Base-by-base conservation (phyloP, 768 basidiomycete genomes). In the Mycena filopes region DNA sequence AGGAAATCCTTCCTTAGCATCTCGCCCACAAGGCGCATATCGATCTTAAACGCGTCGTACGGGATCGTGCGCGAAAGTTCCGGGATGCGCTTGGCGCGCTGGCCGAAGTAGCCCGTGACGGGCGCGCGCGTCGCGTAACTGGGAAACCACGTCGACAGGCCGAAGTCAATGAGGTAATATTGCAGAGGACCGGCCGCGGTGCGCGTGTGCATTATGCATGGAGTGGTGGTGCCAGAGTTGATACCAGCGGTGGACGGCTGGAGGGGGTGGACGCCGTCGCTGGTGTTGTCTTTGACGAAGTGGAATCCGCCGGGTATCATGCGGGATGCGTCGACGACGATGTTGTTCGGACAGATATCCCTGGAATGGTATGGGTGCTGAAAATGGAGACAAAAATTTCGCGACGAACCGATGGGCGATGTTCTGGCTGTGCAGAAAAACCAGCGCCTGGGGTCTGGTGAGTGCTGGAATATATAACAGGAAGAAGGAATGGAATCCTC, bases 371-470 rank as follows among this genome's bases (percentile, higher is more conserved):
- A n/a, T 21, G n/a, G 21, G 9, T n/a, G 9, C 6, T 6, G 23
- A n/a, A 45, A n/a, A 15, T 40, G 51, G 13, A 25, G 9, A 11
- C 15, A 25, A 23, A 13, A 53, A 33, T 10, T 10, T 5, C 20
- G 23, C 26, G 8, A 53, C 33, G 51, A 13, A 53, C 51, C 51
- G 51, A 36, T 53, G 51, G 21, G 51, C 51, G 33, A 53, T 53
- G 38, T 53, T 53, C 33, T 40, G 38, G 36, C 51, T 40, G 26
- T 53, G 51, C 10, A 53, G n/a, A 25, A n/a, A 53, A 23, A 36
- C 51, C 7, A 53, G 51, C n/a, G 36, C 51, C 51, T 53, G 31
- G 2, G 16, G 12, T 18, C 15, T 26, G 28, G 3, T 49, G 11
- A 49, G 48, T 29, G 48, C n/a, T 23, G 23, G 13, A 23, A 11